These are phyloP conservation scores for Scopulariopsis brevicaulis DNA, from an alignment of 2,329 filamentous ascomycete species.

Conservation along the genomic window DNA sequence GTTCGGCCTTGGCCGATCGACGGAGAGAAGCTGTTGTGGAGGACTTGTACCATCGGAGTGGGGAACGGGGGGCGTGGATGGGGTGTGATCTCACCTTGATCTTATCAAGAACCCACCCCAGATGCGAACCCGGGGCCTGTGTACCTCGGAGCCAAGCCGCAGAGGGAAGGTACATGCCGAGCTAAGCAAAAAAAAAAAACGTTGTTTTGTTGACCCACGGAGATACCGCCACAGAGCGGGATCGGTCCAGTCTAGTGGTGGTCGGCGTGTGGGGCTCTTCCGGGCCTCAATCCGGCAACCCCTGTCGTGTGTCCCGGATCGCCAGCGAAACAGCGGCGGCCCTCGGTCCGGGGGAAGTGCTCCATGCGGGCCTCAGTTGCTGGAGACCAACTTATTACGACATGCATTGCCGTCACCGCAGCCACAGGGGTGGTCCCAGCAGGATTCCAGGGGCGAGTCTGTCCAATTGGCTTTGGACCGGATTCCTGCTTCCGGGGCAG, in stretches of 20 bases:
- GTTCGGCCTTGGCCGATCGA: background rate
- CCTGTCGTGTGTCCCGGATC: background rate
- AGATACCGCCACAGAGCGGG: background rate
- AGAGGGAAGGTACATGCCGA: background rate
- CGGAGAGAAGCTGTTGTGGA: background rate
- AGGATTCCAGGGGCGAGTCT: background rate
- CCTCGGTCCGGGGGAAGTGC: background rate
- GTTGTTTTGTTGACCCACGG: background rate
- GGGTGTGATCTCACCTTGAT: background rate
- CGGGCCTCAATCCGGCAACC: background rate
- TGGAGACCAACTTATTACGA: background rate
- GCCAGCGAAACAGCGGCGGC: background rate
- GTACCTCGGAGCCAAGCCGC: background rate
- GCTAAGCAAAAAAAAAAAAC: background rate
- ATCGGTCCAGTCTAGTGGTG: background rate
- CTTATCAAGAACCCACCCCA: background rate
- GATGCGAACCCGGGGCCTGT: background rate
- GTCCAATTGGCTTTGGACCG: background rate
- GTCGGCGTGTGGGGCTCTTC: background rate
- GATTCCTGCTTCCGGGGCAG: background rate
- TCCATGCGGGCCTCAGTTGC: background rate
- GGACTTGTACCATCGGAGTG: background rate
- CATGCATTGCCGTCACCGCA: background rate
- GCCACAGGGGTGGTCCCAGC: background rate
- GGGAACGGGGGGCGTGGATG: background rate